Evolutionary conservation across 257 asterid genomes (phyloP), one percentile per base, ranked within the genome.

Genomic region (Penstemon davidsonii): DNA sequence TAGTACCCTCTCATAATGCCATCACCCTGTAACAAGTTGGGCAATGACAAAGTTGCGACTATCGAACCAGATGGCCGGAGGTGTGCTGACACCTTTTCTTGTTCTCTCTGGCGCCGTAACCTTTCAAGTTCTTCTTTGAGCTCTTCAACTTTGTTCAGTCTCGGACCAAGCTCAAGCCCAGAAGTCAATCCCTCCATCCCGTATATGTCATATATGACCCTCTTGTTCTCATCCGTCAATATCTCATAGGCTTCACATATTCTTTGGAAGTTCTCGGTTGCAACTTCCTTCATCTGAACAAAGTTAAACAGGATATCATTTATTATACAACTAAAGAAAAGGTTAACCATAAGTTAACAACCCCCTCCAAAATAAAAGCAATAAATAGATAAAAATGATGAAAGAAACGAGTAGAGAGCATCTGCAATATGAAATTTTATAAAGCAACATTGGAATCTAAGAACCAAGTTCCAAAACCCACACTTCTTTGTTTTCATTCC

Each of bases 191-290:
- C 98, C 76, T 94, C 99, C 99, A 91, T 91, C 40, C 99, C 99
- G 75, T 94, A 94, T 52, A 94, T 82, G 77, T 94, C 97, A 75
- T 94, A 94, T 72, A 94, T 86, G 61, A 81, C 74, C 82, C 97
- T 79, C 72, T 86, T 94, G 11, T 77, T 76, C 75, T 81, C 89
- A 82, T 94, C 97, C 2, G 89, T 84, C 69, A 94, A 83, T 67
- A 88, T 91, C 75, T 94, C 99, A 78, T 94, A 94, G 58, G 99
- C 99, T 82, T 94, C 88, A 75, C 97, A 91, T 75, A 94, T 83
- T 56, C 99, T 85, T 76, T 91, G 99, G 69, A 94, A 94, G 81
- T 94, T 94, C 84, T 88, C 96, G 8, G 99, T 94, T 0, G 99
- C 99, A 67, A 85, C 80, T 58, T 89, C 96, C 84, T 94, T 94